phyloP scores from a whole-genome alignment of 2,329 filamentous ascomycete genomes.

The Diaporthe vaccinii region DNA sequence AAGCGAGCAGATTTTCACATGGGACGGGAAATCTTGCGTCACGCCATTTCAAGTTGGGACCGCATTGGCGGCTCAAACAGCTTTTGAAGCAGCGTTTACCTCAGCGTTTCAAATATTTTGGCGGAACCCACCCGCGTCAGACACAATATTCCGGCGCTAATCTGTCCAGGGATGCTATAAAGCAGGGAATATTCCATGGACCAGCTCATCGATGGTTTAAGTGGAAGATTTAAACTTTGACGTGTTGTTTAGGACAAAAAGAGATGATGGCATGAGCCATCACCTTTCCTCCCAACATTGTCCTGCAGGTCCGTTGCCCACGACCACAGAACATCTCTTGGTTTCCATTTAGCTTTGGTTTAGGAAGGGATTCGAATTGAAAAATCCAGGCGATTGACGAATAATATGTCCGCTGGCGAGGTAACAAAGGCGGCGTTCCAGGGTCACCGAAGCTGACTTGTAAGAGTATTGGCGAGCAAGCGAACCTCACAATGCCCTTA shows the following conservation, averaged over 20 bases:
- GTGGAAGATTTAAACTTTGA: background rate
- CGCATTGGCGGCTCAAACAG: conserved; percentile 11
- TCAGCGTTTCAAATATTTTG: conserved; percentile 7
- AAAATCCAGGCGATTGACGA: background rate
- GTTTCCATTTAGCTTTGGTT: rapidly evolving
- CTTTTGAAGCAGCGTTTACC: conserved; percentile 20
- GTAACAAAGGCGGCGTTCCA: background rate
- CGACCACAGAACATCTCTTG: background rate
- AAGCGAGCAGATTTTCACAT: background rate
- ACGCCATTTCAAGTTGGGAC: background rate
- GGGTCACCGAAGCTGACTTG: background rate
- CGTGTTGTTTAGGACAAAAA: background rate
- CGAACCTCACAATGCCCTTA: background rate
- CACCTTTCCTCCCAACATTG: background rate
- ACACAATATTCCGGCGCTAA: background rate
- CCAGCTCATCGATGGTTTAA: no score
- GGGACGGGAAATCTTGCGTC: background rate
- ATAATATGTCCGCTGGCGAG: background rate
- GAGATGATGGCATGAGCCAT: no score
- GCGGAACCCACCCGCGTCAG: conserved; percentile 11
- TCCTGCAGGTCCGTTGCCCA: background rate
- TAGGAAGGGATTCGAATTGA: background rate
- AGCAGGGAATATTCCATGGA: background rate
- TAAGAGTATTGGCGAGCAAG: background rate
- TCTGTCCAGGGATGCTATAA: background rate